Percentiles rank a stretch among this genome's conserved stretches.
These are phyloP conservation scores for Rhizopus arrhizus DNA, from an alignment of 371 early-diverging fungal genomes.

Conservation along the genomic window DNA sequence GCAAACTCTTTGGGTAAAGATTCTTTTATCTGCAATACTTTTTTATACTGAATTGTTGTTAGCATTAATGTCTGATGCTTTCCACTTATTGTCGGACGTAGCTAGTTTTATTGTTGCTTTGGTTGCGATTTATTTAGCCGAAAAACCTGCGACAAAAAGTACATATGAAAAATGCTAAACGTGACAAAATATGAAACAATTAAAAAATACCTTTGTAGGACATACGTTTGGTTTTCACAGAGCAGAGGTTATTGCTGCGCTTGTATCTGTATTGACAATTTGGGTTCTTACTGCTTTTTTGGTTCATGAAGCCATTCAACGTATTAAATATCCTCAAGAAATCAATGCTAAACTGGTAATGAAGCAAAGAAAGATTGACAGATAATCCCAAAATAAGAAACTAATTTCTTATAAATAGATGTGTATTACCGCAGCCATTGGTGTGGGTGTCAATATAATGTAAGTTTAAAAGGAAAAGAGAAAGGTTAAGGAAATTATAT, in stretches of 20 bases:
- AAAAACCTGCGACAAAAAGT: conserved; percentile 70
- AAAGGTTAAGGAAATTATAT: background rate
- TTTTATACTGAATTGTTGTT: conserved; percentile 6
- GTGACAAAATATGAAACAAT: background rate
- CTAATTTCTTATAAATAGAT: conserved; percentile 45
- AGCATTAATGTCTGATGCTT: conserved; percentile 78
- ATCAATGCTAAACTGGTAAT: conserved; percentile 72
- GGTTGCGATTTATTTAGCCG: conserved; percentile 70
- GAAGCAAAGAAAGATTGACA: background rate
- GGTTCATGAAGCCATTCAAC: conserved; percentile 76
- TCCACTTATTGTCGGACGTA: conserved; percentile 76
- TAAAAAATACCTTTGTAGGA: conserved; percentile 22
- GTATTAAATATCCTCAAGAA: conserved; percentile 68
- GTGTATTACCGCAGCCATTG: conserved; percentile 70
- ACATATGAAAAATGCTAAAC: conserved; percentile 1
- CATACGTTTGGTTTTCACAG: conserved; percentile 87
- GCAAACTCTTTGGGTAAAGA: conserved; percentile 58
- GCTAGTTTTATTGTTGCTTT: conserved; percentile 76
- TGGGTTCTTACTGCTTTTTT: conserved; percentile 80
- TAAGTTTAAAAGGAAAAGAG: conserved; percentile 24
- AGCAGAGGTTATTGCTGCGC: conserved; percentile 84
- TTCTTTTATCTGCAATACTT: background rate
- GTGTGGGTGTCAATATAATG: conserved; percentile 80
- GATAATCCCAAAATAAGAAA: background rate
- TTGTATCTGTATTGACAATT: conserved; percentile 78